phyloP scores from a whole-genome alignment of 2,329 filamentous ascomycete genomes.

The Pyrenophora seminiperda region DNA sequence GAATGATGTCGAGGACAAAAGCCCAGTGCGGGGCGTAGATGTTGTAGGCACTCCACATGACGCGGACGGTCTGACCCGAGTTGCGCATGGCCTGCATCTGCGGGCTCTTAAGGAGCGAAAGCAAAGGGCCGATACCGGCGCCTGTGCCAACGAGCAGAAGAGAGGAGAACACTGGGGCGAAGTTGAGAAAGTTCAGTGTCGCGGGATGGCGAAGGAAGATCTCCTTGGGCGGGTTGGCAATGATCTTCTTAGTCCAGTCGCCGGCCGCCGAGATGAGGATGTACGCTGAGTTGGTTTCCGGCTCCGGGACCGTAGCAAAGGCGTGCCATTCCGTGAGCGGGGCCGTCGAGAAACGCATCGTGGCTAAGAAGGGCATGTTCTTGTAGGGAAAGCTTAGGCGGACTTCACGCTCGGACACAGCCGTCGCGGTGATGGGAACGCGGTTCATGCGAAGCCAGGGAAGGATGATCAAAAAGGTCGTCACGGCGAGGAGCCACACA shows the following conservation, averaged over 20 bases:
- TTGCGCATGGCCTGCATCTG: constrained; percentile 13
- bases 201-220: constrained; percentile 28
- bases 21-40: constrained; percentile 20
- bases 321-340: constrained; percentile 46
- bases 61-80: constrained; percentile 5
- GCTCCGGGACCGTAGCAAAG: constrained; percentile 43
- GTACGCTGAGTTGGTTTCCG: constrained; percentile 6
- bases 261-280: constrained; percentile 43
- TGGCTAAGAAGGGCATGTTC: constrained; percentile 32
- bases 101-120: constrained; percentile 23
- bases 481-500: constrained; percentile 70
- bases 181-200: constrained; percentile 26
- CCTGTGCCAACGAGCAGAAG: constrained; percentile 31
- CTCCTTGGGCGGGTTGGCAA: constrained; percentile 14
- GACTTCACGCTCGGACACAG: constrained; percentile 72
- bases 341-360: constrained; percentile 18
- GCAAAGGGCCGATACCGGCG: constrained; percentile 31
- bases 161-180: constrained; percentile 23
- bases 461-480: constrained; percentile 69
- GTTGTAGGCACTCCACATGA: constrained; percentile 27
- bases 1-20: constrained; percentile 19
- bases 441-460: constrained; percentile 76
- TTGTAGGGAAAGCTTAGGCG: constrained; percentile 61
- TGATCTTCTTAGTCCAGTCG: constrained; percentile 40
- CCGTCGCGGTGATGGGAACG: constrained; percentile 66